Conservation (phyloP, 2,329 filamentous ascomycete genomes). For the Pseudocercospora vitis region DNA sequence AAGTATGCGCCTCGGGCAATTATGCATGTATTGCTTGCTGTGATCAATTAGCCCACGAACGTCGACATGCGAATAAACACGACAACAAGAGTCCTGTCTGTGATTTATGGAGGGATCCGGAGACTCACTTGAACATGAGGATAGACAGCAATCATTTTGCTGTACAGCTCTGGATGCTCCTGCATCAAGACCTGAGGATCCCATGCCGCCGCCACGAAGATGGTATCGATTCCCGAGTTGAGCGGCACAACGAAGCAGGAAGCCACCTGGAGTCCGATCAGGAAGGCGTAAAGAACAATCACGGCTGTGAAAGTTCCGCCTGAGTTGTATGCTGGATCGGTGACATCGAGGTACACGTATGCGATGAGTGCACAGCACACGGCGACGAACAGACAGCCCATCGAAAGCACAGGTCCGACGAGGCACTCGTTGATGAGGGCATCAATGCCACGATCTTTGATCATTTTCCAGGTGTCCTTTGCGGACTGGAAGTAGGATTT, state of each 20-base stretch:
- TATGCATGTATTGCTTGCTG: conserved; percentile 64
- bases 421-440: conserved; percentile 87
- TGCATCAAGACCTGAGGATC: conserved; percentile 71
- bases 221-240: conserved; percentile 83
- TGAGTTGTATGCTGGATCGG: conserved; percentile 73
- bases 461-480: conserved; percentile 75
- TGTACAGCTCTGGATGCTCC: conserved; percentile 79
- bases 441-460: conserved; percentile 74
- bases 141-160: conserved; percentile 76
- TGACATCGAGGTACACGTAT: conserved; percentile 84
- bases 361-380: conserved; percentile 79
- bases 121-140: conserved; percentile 53
- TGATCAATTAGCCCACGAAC: conserved; percentile 10
- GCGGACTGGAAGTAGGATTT: conserved; percentile 83
- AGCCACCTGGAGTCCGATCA: conserved; percentile 86
- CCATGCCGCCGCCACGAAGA: conserved; percentile 77
- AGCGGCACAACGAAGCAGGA: conserved; percentile 88
- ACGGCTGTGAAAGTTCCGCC: conserved; percentile 69
- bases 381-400: conserved; percentile 75
- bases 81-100: not conserved
- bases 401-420: conserved; percentile 53
- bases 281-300: conserved; percentile 79
- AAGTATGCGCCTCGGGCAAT: conserved; percentile 4
- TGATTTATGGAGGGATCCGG: not conserved
- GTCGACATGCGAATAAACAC: conserved; percentile 1